phyloP scores from a whole-genome alignment of 2,329 filamentous ascomycete species.

The Colletotrichum navitas region DNA sequence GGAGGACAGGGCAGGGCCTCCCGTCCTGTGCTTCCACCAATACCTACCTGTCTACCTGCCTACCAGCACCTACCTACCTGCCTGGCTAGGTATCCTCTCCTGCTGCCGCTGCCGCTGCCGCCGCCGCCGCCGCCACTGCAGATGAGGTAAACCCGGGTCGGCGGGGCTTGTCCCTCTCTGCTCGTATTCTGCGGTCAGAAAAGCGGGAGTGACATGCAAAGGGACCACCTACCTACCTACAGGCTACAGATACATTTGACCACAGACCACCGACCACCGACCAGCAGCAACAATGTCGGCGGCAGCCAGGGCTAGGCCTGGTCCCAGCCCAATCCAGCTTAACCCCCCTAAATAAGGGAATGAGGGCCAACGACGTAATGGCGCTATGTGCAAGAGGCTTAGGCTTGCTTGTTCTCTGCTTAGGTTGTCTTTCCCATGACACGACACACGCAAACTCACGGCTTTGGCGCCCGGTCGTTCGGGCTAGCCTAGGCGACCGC shows the following conservation, averaged over 20 bases:
- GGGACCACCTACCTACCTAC: background rate
- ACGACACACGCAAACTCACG: slow-evolving; percentile 10
- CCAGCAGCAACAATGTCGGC: background rate
- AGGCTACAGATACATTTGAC: background rate
- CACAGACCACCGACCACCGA: background rate
- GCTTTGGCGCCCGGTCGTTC: slow-evolving; percentile 1
- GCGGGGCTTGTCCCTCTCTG: background rate
- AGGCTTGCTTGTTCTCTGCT: background rate
- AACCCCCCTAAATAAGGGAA: slow-evolving; percentile 22
- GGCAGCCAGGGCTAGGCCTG: slow-evolving; percentile 1
- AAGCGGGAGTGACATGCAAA: background rate
- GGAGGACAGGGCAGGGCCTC: background rate
- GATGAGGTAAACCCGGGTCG: background rate
- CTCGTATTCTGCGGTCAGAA: slow-evolving; percentile 1
- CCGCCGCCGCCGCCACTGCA: background rate
- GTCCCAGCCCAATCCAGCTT: background rate
- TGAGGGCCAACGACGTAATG: slow-evolving; percentile 40
- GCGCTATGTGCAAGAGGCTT: slow-evolving; percentile 23
- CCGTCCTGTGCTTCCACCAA: background rate
- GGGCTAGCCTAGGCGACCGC: slow-evolving; percentile 18
- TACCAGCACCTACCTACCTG: too few relatives aligned
- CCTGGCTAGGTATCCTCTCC: background rate
- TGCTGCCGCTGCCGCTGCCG: background rate
- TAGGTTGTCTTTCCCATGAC: background rate
- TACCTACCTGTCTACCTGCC: background rate